phyloP scores from a whole-genome alignment of 1,284 basidiomycete genomes.

The Trichosporon asahii region DNA sequence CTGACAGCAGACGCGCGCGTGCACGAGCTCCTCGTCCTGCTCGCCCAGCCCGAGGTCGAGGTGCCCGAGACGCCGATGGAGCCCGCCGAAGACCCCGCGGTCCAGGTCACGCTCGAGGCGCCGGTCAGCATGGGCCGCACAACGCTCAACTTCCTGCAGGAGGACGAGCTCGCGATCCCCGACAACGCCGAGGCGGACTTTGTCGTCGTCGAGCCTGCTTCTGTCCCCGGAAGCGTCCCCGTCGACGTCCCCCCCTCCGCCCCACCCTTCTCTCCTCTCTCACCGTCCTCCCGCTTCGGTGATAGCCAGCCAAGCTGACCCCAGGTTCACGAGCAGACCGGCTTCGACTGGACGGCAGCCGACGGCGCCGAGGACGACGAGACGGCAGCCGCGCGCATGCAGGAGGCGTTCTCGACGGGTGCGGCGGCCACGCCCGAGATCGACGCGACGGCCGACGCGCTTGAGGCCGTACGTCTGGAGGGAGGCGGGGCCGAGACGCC shows the following conservation, averaged over 20 bases:
- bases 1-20: slow-evolving; percentile 38
- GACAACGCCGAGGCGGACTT: slow-evolving; percentile 26
- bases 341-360: slow-evolving; percentile 35
- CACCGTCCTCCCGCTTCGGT: too few relatives aligned
- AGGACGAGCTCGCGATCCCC: slow-evolving; percentile 38
- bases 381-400: slow-evolving; percentile 9
- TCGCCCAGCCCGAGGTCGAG: slow-evolving; percentile 18
- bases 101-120: slow-evolving; percentile 13
- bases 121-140: slow-evolving; percentile 15
- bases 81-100: not conserved
- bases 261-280: not conserved
- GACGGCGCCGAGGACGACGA: slow-evolving; percentile 28
- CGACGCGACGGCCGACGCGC: slow-evolving; percentile 1
- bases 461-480: slow-evolving; percentile 4
- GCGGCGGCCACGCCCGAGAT: slow-evolving; percentile 14
- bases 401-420: slow-evolving; percentile 8
- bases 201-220: slow-evolving; percentile 29
- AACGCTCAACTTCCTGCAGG: slow-evolving; percentile 46
- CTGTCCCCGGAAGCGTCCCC: not conserved
- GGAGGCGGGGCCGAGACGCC: not conserved
- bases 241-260: not conserved
- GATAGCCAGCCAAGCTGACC: not conserved
- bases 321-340: not conserved
- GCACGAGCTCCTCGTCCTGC: slow-evolving; percentile 37
- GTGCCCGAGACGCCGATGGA: slow-evolving; percentile 7